A percentile compares a stretch with the other conserved stretches of the same genome.
These are phyloP conservation scores for Gossypium davidsonii DNA, from an alignment of 441 rosid species.

Conservation along the genomic window DNA sequence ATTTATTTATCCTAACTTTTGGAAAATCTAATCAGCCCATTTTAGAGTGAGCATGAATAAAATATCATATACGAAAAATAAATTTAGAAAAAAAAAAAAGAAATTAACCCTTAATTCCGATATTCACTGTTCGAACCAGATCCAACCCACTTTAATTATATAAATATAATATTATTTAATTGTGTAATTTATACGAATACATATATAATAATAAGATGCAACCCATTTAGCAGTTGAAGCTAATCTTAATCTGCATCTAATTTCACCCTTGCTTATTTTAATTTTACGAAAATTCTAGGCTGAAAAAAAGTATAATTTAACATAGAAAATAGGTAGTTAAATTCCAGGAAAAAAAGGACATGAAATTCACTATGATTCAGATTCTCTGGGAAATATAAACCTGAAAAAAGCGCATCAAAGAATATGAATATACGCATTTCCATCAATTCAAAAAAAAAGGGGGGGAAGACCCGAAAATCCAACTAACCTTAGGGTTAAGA, in stretches of 20 bases:
- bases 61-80: not conserved
- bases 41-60: not conserved
- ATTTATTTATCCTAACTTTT: not conserved
- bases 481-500: slow-evolving; percentile 68
- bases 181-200: not conserved
- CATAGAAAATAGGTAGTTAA: not conserved
- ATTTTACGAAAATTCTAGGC: not conserved
- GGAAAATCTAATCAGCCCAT: not conserved
- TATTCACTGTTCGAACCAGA: not conserved
- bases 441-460: not conserved
- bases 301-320: not conserved
- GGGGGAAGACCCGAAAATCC: not conserved
- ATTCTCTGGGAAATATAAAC: not conserved
- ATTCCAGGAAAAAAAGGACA: not conserved
- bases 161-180: not conserved
- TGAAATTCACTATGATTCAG: not conserved
- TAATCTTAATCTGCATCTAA: not conserved
- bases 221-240: not conserved
- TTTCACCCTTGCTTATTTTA: not conserved
- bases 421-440: not conserved
- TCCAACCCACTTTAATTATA: not conserved
- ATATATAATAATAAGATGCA: not conserved
- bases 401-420: not conserved
- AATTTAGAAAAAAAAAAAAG: not conserved
- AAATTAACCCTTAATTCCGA: not conserved